Evolutionary conservation across 1,284 basidiomycete genomes (phyloP).

Genomic region (Ustilago shanxiensis): DNA sequence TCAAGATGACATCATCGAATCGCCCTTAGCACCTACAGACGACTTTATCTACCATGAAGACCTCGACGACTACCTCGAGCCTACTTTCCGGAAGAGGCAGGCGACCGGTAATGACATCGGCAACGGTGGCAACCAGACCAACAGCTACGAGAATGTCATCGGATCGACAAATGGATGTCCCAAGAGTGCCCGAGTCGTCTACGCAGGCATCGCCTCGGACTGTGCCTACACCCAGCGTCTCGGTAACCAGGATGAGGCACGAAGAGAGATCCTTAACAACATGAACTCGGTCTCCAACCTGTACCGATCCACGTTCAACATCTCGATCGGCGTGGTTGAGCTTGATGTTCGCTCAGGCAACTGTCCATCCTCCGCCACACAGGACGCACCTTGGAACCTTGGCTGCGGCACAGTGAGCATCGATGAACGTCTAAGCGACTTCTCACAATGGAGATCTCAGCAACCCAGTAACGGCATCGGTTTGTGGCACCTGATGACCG

Average conservation of each 20-base stretch:
- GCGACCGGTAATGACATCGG: conserved; percentile 77
- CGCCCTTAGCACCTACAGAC: conserved; percentile 23
- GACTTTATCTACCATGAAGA: conserved; percentile 41
- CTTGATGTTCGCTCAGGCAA: conserved; percentile 76
- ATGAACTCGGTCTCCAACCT: conserved; percentile 81
- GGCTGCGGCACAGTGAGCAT: conserved; percentile 70
- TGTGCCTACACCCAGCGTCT: conserved; percentile 76
- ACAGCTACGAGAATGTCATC: conserved; percentile 85
- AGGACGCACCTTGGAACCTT: conserved; percentile 70
- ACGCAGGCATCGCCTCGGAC: conserved; percentile 89
- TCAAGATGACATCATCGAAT: conserved; percentile 27
- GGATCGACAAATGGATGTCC: conserved; percentile 79
- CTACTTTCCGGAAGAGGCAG: conserved; percentile 48
- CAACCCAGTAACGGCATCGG: conserved; percentile 81
- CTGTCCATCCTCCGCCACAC: conserved; percentile 71
- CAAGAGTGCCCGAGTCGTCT: conserved; percentile 79
- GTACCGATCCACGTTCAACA: conserved; percentile 83
- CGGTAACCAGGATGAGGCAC: conserved; percentile 72
- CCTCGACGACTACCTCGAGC: conserved; percentile 45
- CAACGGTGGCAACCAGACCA: conserved; percentile 81
- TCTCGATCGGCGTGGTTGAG: conserved; percentile 86
- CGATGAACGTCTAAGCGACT: conserved; percentile 81
- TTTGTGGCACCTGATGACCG: conserved; percentile 91
- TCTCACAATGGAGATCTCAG: conserved; percentile 84
- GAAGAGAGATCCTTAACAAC: conserved; percentile 79